Base-by-base conservation (phyloP, 148 eudicot species). In the Pharnaceum exiguum region DNA sequence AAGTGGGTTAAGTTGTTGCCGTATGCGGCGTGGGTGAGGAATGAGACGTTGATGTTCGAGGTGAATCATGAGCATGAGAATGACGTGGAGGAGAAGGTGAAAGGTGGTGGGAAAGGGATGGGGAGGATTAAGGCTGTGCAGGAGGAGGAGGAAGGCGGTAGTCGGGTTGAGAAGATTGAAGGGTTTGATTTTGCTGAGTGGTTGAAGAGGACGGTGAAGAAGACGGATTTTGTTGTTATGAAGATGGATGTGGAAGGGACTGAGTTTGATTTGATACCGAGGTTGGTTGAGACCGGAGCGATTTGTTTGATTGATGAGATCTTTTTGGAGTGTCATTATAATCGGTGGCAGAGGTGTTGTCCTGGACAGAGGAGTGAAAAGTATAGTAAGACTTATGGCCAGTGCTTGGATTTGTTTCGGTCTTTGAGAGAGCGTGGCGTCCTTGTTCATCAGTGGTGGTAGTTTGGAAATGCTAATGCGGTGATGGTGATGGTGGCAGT, bases 391-490 rank as follows among this genome's bases (percentile, higher is more conserved):
- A 88, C 98, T 1, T 93, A 88, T 51, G 73, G 42, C 1, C 95
- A 88, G 69, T 93, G 98, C 69, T 63, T 93, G 75, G 68, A 88
- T 44, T 68, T 93, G 51, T 83, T 93, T 64, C 74, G 70, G 19
- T 85, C 95, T 55, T 84, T 93, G 39, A 79, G 98, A 54, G 59
- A 83, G 18, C 77, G 79, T 3, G 96, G 98, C 16, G 88, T 88
- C 76, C 96, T 87, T 53, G 98, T 91, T 58, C 98, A 91, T 81
- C 98, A 91, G 57, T 91, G 96, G 97, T 91, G 93, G 93, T 87
- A 71, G 79, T 32, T n/a, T n/a, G n/a, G n/a, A n/a, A n/a, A n/a
- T n/a, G n/a, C n/a, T n/a, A n/a, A n/a, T n/a, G n/a, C n/a, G n/a
- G n/a, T n/a, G n/a, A n/a, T n/a, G n/a, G n/a, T n/a, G n/a, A n/a